A percentile compares a stretch with the other conserved stretches of the same genome.
phyloP scores from a whole-genome alignment of 495 filamentous ascomycete genomes.

The Penicillium herquei region DNA sequence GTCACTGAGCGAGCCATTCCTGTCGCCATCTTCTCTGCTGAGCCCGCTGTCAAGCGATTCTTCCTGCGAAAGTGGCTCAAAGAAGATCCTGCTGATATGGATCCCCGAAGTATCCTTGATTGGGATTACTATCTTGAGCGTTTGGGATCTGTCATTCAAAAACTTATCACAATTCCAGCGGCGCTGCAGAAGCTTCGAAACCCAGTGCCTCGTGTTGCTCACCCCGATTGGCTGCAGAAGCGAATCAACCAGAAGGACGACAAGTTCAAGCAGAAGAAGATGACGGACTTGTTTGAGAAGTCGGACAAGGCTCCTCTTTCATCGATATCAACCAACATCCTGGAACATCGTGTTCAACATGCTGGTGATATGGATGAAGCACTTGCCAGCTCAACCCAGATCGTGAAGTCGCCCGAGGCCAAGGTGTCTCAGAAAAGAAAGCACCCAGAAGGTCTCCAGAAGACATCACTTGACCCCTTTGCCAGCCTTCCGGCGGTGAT shows the following conservation, averaged over 20 bases:
- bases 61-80: constrained; percentile 95
- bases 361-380: constrained; percentile 83
- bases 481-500: constrained; percentile 80
- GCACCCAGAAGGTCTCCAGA: constrained; percentile 62
- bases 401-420: constrained; percentile 62
- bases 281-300: constrained; percentile 89
- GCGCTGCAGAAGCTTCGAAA: constrained; percentile 93
- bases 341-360: constrained; percentile 54
- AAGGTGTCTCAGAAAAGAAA: constrained; percentile 81
- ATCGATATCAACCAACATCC: constrained; percentile 68
- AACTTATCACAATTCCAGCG: constrained; percentile 96
- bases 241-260: constrained; percentile 94
- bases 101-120: constrained; percentile 83
- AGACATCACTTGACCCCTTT: constrained; percentile 72
- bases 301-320: constrained; percentile 70
- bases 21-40: constrained; percentile 95
- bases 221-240: constrained; percentile 95
- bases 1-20: constrained; percentile 94
- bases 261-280: constrained; percentile 95
- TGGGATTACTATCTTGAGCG: constrained; percentile 97
- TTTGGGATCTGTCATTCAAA: constrained; percentile 93
- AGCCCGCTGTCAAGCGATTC: constrained; percentile 77
- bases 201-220: constrained; percentile 86
- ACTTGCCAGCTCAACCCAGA: constrained; percentile 63
- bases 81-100: constrained; percentile 91